phyloP scores from a whole-genome alignment of 1,284 basidiomycete species.

The Tremellales sp. region DNA sequence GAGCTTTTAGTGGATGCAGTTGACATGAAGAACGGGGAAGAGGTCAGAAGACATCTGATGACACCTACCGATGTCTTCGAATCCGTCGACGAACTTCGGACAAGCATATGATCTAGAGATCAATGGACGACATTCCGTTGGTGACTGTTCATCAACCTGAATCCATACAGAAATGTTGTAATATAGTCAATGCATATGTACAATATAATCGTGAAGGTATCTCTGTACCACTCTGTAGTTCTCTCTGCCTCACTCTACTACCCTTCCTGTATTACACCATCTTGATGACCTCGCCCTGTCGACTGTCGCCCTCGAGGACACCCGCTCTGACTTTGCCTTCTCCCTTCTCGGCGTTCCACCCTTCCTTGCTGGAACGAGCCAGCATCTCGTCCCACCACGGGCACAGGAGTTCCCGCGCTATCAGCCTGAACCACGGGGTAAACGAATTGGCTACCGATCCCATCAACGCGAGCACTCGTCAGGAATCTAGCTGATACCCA shows the following conservation, averaged over 20 bases:
- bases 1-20: conserved; percentile 13
- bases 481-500: conserved; percentile 45
- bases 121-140: not conserved
- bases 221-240: not conserved
- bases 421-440: conserved; percentile 99
- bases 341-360: conserved; percentile 56
- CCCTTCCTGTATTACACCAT: conserved; percentile 58
- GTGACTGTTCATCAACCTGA: not conserved
- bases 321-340: conserved; percentile 32
- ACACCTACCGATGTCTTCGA: conserved; percentile 18
- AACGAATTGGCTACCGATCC: conserved; percentile 67
- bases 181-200: not conserved
- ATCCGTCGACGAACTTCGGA: conserved; percentile 1
- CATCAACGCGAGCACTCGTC: not conserved
- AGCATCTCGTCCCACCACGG: conserved; percentile 96
- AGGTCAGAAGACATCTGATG: conserved; percentile 14
- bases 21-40: conserved; percentile 29
- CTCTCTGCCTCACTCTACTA: not conserved
- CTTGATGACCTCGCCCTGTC: conserved; percentile 67
- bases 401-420: conserved; percentile 93
- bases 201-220: not conserved
- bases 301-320: conserved; percentile 34
- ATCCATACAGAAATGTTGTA: not conserved
- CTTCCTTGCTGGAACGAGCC: conserved; percentile 54
- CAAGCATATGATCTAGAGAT: not conserved